Evolutionary conservation across 2,329 filamentous ascomycete genomes (phyloP).

Genomic region (Colletotrichum lindemuthianum): DNA sequence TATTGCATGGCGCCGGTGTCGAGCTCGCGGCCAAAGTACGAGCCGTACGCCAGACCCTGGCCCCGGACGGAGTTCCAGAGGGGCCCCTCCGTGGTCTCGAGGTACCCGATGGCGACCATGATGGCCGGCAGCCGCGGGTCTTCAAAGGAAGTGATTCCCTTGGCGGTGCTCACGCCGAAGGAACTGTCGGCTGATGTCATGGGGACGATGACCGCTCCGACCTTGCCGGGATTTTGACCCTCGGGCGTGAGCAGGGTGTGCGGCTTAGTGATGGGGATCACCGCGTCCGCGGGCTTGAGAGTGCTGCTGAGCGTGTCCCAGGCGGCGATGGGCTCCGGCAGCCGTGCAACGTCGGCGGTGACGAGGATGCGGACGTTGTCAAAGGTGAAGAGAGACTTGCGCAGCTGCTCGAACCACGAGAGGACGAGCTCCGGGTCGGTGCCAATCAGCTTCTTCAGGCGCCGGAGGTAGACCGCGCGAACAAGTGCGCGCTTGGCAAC

Average conservation of each 20-base stretch:
- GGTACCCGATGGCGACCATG: constrained; percentile 88
- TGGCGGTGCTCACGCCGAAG: constrained; percentile 80
- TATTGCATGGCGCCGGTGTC: constrained; percentile 86
- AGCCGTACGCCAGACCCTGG: constrained; percentile 91
- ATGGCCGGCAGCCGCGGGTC: constrained; percentile 85
- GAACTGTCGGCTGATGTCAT: constrained; percentile 95
- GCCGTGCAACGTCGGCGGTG: constrained; percentile 79
- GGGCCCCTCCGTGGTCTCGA: constrained; percentile 93
- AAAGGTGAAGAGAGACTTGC: constrained; percentile 80
- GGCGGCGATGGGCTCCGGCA: constrained; percentile 78
- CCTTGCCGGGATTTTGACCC: constrained; percentile 78
- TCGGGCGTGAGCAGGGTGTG: constrained; percentile 78
- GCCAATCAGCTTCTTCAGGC: constrained; percentile 82
- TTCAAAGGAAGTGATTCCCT: constrained; percentile 78
- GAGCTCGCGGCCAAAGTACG: constrained; percentile 79
- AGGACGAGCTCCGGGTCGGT: constrained; percentile 81
- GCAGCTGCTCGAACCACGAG: constrained; percentile 79
- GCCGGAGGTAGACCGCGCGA: constrained; percentile 86
- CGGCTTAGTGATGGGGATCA: constrained; percentile 77
- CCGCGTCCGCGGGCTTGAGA: constrained; percentile 52
- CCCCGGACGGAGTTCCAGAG: constrained; percentile 94
- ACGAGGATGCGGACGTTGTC: constrained; percentile 88
- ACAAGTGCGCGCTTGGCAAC: constrained; percentile 86
- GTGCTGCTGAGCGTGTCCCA: constrained; percentile 74
- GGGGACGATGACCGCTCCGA: constrained; percentile 82